phyloP scores from a whole-genome alignment of 2,329 filamentous ascomycete species.

The Coleophoma cylindrospora region DNA sequence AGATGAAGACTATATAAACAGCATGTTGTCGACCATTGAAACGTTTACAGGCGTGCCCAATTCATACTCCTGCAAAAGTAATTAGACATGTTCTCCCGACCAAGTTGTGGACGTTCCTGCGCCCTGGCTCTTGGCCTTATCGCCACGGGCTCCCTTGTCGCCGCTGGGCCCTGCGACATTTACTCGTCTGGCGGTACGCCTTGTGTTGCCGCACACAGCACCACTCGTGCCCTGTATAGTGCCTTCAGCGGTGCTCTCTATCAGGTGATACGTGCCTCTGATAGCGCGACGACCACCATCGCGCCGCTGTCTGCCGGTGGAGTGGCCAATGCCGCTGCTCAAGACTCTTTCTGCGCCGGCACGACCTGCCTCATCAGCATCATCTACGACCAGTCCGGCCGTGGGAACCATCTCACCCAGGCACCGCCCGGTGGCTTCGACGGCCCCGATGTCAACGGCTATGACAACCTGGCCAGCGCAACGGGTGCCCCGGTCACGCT shows the following conservation, averaged over 20 bases:
- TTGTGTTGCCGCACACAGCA: slow-evolving; percentile 61
- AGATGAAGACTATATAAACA: slow-evolving; percentile 6
- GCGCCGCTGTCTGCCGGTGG: slow-evolving; percentile 49
- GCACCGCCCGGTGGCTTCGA: slow-evolving; percentile 51
- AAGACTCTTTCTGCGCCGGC: slow-evolving; percentile 54
- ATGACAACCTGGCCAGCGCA: slow-evolving; percentile 55
- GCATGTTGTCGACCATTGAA: neutral
- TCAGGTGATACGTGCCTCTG: slow-evolving; percentile 52
- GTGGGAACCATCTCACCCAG: slow-evolving; percentile 56
- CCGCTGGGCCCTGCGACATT: slow-evolving; percentile 56
- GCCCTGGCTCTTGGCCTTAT: slow-evolving; percentile 25
- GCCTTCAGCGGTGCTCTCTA: slow-evolving; percentile 50
- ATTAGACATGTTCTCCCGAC: slow-evolving; percentile 26
- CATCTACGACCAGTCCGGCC: slow-evolving; percentile 63
- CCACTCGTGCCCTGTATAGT: slow-evolving; percentile 57
- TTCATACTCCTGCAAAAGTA: slow-evolving; percentile 6
- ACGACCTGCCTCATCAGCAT: slow-evolving; percentile 60
- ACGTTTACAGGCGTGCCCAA: neutral
- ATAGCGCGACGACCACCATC: slow-evolving; percentile 31
- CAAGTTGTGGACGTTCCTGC: slow-evolving; percentile 18
- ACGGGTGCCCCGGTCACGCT: slow-evolving; percentile 56
- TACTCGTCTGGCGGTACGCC: slow-evolving; percentile 53
- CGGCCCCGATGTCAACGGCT: slow-evolving; percentile 50
- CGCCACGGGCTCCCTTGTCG: slow-evolving; percentile 33
- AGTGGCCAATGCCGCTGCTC: slow-evolving; percentile 54